Evolutionary conservation across 257 asterid genomes (phyloP), one percentile per base, ranked within the genome.

Genomic region (Solanum boliviense): DNA sequence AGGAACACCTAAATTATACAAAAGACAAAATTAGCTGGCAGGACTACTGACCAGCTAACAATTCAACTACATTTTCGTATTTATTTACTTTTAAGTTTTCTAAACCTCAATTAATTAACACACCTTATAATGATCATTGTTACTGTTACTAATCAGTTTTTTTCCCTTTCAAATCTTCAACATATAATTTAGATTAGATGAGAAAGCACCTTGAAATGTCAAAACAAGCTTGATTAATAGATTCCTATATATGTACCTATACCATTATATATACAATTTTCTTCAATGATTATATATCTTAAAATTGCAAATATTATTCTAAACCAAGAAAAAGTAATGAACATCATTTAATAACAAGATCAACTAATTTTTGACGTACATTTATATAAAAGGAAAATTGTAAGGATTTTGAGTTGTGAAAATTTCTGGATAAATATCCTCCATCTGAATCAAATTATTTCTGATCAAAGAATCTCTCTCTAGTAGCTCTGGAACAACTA

Each of bases 11-110:
- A 25, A 38, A 67, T 67, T 85, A 85, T 85, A 67, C 87, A 67
- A 85, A 85, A 67, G 52, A 84, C 35, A 38, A 25, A 76, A 34
- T 39, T 82, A 52, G 88, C 91, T 90, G 90, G 91, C 88, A 83
- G 36, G 87, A 88, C 78, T 68, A 84, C 65, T 60, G 90, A 90
- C 92, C 46, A 7, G 88, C 87, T 83, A 90, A 90, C 89, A 81
- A n/a, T 67, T 85, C 90, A 27, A 84, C 85, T 46, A 60, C 72
- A 70, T 86, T 31, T 58, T 56, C 27, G 70, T 81, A 29, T 81
- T 81, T 81, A 18, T 48, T 81, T 48, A 18, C 68, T 46, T 46
- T 81, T 46, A 18, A 48, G 20, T 29, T 74, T 44, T 79, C 38
- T 74, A 27, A 18, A 23, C 44, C 16, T 85, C 60, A 83, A 27